These are phyloP conservation scores for Neospermospora avenae DNA, from an alignment of 2,329 filamentous ascomycete species.

Conservation along the genomic window DNA sequence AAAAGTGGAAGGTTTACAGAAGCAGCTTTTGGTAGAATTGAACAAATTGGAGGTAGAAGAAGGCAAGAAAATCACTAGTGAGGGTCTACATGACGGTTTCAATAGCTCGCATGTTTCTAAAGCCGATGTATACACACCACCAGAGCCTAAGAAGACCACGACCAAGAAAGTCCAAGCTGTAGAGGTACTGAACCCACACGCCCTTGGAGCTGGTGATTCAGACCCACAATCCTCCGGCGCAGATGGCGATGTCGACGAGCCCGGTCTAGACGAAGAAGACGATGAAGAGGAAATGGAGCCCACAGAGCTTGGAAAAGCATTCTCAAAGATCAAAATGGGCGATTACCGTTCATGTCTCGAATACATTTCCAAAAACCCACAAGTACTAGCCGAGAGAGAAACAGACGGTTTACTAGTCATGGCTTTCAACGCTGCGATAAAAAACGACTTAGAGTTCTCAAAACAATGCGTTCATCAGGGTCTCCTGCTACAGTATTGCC, in stretches of 20 bases:
- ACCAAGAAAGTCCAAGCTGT: conserved; percentile 49
- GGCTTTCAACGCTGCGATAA: conserved; percentile 84
- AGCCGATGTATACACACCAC: conserved; percentile 36
- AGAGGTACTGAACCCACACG: conserved; percentile 73
- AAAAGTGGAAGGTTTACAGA: conserved; percentile 77
- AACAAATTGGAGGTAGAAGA: conserved; percentile 82
- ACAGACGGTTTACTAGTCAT: conserved; percentile 88
- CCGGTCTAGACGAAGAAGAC: conserved; percentile 46
- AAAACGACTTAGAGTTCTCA: conserved; percentile 71
- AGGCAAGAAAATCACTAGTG: conserved; percentile 87
- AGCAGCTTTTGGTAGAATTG: conserved; percentile 70
- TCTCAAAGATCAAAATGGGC: conserved; percentile 71
- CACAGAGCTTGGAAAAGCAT: conserved; percentile 73
- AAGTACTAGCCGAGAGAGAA: conserved; percentile 78
- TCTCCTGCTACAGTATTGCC: conserved; percentile 89
- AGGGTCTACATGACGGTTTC: conserved; percentile 84
- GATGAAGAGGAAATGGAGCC: conserved; percentile 74
- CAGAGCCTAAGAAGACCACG: conserved; percentile 32
- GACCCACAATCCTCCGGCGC: conserved; percentile 53
- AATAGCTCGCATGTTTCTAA: conserved; percentile 80
- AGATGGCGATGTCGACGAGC: conserved; percentile 60
- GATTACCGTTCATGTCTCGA: conserved; percentile 72
- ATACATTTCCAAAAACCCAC: conserved; percentile 75
- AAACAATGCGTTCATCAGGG: conserved; percentile 91
- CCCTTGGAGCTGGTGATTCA: conserved; percentile 40